These are phyloP conservation scores for Cutaneotrichosporon daszewskae DNA, from an alignment of 1,284 basidiomycete genomes.

Conservation along the genomic window DNA sequence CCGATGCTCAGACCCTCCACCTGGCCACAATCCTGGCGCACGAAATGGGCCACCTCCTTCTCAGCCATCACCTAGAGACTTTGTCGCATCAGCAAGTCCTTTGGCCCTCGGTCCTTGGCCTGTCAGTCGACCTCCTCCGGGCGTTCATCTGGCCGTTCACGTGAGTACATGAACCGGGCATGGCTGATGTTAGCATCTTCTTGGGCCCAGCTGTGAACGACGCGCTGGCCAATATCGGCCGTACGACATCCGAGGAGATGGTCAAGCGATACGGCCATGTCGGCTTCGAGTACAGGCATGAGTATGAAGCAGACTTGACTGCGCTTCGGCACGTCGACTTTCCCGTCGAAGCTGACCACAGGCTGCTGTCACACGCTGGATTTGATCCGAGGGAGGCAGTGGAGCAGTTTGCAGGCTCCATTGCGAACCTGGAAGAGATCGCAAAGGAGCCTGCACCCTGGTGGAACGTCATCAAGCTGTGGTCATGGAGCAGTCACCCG, in stretches of 20 bases:
- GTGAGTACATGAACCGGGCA: conserved; percentile 24
- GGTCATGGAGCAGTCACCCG: conserved; percentile 54
- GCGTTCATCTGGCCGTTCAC: conserved; percentile 78
- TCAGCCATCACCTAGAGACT: conserved; percentile 83
- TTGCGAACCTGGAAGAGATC: conserved; percentile 38
- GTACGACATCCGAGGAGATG: conserved; percentile 66
- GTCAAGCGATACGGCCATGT: conserved; percentile 55
- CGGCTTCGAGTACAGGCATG: conserved; percentile 64
- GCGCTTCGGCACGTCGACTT: conserved; percentile 63
- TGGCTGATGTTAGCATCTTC: conserved; percentile 53
- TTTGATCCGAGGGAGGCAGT: conserved; percentile 62
- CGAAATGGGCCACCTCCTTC: conserved; percentile 76
- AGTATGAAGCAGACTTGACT: conserved; percentile 83
- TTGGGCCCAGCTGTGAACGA: conserved; percentile 88
- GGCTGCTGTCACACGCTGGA: conserved; percentile 77
- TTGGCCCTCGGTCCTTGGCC: conserved; percentile 69
- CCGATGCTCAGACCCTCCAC: conserved; percentile 69
- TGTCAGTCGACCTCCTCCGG: conserved; percentile 65
- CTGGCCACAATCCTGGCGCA: conserved; percentile 81
- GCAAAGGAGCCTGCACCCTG: conserved; percentile 7
- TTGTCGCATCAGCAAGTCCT: conserved; percentile 74
- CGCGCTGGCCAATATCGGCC: conserved; percentile 72
- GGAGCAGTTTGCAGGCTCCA: conserved; percentile 28
- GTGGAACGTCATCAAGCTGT: conserved; percentile 35
- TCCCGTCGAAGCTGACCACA: conserved; percentile 28